Conservation (phyloP, 2,329 filamentous ascomycete genomes). For the Pseudogymnoascus sp. region DNA sequence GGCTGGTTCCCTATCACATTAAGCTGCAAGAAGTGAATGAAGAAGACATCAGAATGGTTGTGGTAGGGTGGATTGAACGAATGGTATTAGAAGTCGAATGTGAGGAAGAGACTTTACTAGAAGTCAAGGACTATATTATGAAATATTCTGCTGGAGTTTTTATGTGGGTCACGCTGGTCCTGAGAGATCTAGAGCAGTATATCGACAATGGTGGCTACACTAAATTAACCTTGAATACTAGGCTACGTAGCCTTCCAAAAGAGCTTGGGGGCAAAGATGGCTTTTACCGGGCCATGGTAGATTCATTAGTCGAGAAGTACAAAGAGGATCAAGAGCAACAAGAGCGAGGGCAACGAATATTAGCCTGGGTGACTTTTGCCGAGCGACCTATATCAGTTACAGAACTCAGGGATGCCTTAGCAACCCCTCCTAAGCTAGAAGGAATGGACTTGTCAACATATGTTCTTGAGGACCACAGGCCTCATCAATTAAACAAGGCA, state of each 20-base stretch:
- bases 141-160: not conserved
- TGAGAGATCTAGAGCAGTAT: not conserved
- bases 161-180: not conserved
- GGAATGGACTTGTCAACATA: not conserved
- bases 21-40: not conserved
- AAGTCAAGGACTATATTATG: not conserved
- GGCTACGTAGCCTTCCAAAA: not conserved
- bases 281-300: not conserved
- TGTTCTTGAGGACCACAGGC: not conserved
- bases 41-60: not conserved
- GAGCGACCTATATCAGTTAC: not conserved
- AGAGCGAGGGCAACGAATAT: not conserved
- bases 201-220: not conserved
- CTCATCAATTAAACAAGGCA: not conserved
- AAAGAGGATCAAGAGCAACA: not conserved
- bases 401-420: not conserved
- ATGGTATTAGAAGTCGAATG: not conserved
- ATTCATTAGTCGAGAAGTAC: not conserved
- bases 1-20: not conserved
- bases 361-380: constrained; percentile 7
- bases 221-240: not conserved
- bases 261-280: not conserved
- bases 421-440: not conserved
- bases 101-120: not conserved
- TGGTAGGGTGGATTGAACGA: not conserved